Base-by-base conservation (phyloP, 495 filamentous ascomycete species). In the Thermothielavioides terrestris region DNA sequence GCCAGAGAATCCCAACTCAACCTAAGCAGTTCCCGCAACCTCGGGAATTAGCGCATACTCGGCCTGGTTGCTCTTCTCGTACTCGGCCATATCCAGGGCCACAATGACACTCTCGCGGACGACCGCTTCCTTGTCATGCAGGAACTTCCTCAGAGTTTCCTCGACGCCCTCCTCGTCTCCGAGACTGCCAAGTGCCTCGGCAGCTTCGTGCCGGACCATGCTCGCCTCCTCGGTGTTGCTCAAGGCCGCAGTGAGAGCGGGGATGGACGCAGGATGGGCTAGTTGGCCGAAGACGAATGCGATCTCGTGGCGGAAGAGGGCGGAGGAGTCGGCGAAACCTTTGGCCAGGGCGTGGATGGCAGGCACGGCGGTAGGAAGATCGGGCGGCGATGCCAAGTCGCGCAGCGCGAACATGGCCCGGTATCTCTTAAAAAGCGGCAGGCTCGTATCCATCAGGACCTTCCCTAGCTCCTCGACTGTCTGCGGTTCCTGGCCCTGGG, bases 251-350 rank as follows among this genome's bases (percentile, higher is more conserved):
- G 86, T 82, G 15, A 99, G 79, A 49, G 85, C 87, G 8, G 92
- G 89, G 58, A 99, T 94, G 0, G 86, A 92, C n/a, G 90, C 89
- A 1, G 94, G 92, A 63, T 97, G 91, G 43, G 85, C 86, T 22
- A 99, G 76, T 60, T 99, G 94, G 20, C 92, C 92, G 57, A 96
- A 99, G 10, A 99, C 91, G 62, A 99, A 99, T 10, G 94, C 92
- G 57, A 97, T 86, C 62, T 99, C 92, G 68, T 99, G 92, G 50
- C 92, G 79, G 75, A 99, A 96, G n/a, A 99, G 80, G 17, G 89
- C 88, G 35, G 88, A 94, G 9, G 80, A 74, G 63, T 99, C 92
- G 7, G 74, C 72, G 59, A 99, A 83, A 2, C 92, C 94, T 58
- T 79, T 82, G n/a, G 91, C 85, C 39, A 99, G 73, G 6, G 89